Conservation (phyloP, 1,139 yeast genomes). For the Debaryomyces robertsiae region DNA sequence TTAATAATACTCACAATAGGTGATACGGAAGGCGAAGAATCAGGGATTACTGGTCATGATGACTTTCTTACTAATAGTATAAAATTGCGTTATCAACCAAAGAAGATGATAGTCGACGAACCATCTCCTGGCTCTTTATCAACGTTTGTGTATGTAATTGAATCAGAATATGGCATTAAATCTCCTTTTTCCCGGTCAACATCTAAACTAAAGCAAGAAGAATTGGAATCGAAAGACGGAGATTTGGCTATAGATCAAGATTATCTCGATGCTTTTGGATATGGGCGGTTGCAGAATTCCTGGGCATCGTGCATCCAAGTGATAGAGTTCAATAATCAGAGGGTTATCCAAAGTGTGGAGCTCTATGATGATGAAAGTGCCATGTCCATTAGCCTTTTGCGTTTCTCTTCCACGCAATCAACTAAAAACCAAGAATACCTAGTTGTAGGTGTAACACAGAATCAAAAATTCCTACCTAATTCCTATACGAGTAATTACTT, state of each 20-base stretch:
- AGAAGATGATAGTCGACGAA: constrained; percentile 37
- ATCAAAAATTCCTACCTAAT: constrained; percentile 40
- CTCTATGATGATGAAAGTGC: constrained; percentile 47
- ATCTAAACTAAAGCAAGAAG: background rate
- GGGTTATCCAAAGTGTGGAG: constrained; percentile 43
- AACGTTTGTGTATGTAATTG: constrained; percentile 38
- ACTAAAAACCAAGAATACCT: constrained; percentile 34
- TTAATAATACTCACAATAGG: constrained; percentile 66
- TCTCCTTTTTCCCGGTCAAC: constrained; percentile 27
- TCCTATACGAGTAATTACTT: constrained; percentile 35
- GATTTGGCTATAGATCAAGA: constrained; percentile 24
- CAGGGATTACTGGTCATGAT: constrained; percentile 39
- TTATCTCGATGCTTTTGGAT: constrained; percentile 45
- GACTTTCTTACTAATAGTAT: constrained; percentile 49
- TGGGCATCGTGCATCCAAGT: constrained; percentile 62
- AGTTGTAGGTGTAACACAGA: constrained; percentile 50
- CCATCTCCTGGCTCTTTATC: constrained; percentile 12
- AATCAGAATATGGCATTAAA: constrained; percentile 46
- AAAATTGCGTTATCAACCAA: constrained; percentile 56
- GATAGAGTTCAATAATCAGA: constrained; percentile 38
- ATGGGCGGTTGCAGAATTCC: constrained; percentile 21
- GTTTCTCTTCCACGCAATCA: constrained; percentile 21
- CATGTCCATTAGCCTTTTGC: constrained; percentile 22
- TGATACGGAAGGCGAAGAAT: constrained; percentile 20
- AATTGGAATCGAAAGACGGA: background rate